Evolutionary conservation across 1,284 basidiomycete species (phyloP).

Genomic region (Thecaphora thlaspeos): DNA sequence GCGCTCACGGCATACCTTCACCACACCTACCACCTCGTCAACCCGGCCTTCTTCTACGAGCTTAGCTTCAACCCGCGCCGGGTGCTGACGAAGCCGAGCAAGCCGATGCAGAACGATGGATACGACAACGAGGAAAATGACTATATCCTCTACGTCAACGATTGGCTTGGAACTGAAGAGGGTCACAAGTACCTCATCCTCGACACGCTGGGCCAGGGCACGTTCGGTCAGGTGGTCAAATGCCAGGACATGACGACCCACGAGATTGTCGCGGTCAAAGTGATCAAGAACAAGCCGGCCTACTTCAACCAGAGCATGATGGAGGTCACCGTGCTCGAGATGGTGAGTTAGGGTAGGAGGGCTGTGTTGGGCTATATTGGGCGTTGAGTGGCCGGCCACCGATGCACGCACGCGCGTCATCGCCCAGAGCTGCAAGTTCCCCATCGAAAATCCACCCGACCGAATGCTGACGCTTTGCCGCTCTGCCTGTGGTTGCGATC

Average conservation of each 20-base stretch:
- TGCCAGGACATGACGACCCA: constrained; percentile 99
- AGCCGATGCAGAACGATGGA: constrained; percentile 55
- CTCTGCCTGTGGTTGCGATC: too few species aligned
- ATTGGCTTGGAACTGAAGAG: constrained; percentile 55
- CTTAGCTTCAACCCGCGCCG: constrained; percentile 56
- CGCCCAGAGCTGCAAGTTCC: too few species aligned
- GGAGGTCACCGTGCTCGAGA: constrained; percentile 96
- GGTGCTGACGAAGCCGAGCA: constrained; percentile 56
- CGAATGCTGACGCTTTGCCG: too few species aligned
- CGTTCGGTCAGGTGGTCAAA: constrained; percentile 98
- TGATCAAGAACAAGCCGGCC: constrained; percentile 98
- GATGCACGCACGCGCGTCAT: too few species aligned
- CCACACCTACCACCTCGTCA: constrained; percentile 57
- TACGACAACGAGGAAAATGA: constrained; percentile 57
- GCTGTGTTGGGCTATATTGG: too few species aligned
- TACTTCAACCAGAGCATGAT: constrained; percentile 99
- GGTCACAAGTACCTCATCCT: constrained; percentile 86
- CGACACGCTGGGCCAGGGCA: constrained; percentile 95
- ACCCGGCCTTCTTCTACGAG: constrained; percentile 57
- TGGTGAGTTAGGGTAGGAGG: too few species aligned
- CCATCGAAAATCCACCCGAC: too few species aligned
- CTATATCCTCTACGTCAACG: constrained; percentile 58
- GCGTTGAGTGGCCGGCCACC: too few species aligned
- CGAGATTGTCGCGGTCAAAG: constrained; percentile 97
- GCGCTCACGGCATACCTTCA: constrained; percentile 56